phyloP scores from a whole-genome alignment of 139 green algal genomes.

The Closterium sp. region DNA sequence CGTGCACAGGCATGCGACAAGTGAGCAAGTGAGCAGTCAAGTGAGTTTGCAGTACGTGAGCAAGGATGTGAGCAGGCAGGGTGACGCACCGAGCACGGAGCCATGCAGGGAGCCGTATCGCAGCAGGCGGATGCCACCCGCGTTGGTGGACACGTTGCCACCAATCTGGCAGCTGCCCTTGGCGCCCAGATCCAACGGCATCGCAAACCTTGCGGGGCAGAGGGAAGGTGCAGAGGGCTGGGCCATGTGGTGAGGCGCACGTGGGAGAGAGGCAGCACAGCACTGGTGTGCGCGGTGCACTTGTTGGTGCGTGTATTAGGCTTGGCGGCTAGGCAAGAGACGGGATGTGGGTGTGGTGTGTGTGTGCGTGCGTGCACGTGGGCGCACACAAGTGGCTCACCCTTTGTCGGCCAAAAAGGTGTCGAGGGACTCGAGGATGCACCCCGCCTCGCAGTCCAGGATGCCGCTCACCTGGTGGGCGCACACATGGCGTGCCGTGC shows the following conservation, averaged over 20 bases:
- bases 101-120: slow-evolving; percentile 92
- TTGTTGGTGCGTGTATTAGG: too few relatives aligned
- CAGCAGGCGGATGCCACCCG: slow-evolving; percentile 77
- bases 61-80: too few relatives aligned
- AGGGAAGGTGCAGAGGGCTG: not conserved
- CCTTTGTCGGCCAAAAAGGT: slow-evolving; percentile 12
- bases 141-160: slow-evolving; percentile 97
- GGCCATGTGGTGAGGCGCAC: too few relatives aligned
- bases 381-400: not conserved
- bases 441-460: slow-evolving; percentile 72
- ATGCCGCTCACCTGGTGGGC: slow-evolving; percentile 39
- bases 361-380: not conserved
- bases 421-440: slow-evolving; percentile 65
- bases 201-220: slow-evolving; percentile 61
- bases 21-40: too few relatives aligned
- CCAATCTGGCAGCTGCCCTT: slow-evolving; percentile 96
- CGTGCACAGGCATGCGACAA: too few relatives aligned
- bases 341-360: too few relatives aligned
- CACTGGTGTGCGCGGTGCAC: too few relatives aligned
- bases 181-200: slow-evolving; percentile 94
- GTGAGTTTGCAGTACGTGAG: too few relatives aligned
- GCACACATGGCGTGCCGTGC: too few relatives aligned
- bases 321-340: too few relatives aligned
- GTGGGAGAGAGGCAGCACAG: too few relatives aligned
- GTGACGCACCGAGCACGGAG: slow-evolving; percentile 72